phyloP scores from a whole-genome alignment of 768 basidiomycete species.

The Hericium alpestre region DNA sequence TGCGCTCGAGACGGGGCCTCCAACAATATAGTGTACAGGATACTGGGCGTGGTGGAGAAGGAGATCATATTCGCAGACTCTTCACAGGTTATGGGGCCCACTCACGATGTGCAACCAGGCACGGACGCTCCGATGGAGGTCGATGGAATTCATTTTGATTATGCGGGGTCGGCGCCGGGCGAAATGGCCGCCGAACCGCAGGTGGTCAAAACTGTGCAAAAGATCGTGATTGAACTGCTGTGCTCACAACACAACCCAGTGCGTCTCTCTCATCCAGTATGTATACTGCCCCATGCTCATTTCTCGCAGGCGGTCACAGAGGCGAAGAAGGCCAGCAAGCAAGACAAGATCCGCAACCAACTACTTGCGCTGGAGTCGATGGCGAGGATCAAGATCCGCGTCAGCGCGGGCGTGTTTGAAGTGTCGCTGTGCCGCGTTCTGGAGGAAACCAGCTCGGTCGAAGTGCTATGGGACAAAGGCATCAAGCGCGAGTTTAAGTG shows the following conservation, averaged over 20 bases:
- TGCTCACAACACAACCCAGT: slow-evolving; percentile 91
- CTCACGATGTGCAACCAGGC: background rate
- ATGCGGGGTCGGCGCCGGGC: background rate
- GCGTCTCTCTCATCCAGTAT: slow-evolving; percentile 21
- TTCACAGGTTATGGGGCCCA: slow-evolving; percentile 8
- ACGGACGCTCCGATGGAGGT: slow-evolving; percentile 22
- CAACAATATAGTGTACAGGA: slow-evolving; percentile 45
- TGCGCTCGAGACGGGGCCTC: slow-evolving; percentile 61
- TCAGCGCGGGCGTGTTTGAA: slow-evolving; percentile 78
- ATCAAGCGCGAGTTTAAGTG: slow-evolving; percentile 73
- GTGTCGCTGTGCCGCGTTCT: slow-evolving; percentile 67
- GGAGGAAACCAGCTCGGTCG: slow-evolving; percentile 59
- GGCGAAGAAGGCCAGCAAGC: slow-evolving; percentile 63
- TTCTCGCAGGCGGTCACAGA: slow-evolving; percentile 55
- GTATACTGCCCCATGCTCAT: background rate
- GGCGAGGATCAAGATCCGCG: slow-evolving; percentile 75
- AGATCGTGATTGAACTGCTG: slow-evolving; percentile 62
- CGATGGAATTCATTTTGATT: slow-evolving; percentile 10
- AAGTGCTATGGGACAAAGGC: slow-evolving; percentile 74
- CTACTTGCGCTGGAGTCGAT: slow-evolving; percentile 60
- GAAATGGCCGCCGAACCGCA: slow-evolving; percentile 9
- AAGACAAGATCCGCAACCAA: slow-evolving; percentile 61
- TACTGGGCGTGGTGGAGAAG: slow-evolving; percentile 67
- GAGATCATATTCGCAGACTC: slow-evolving; percentile 60
- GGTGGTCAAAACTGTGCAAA: slow-evolving; percentile 61